Evolutionary conservation across 768 basidiomycete species (phyloP), one percentile per base, ranked within the genome.

Genomic region (Mycena epipterygia): DNA sequence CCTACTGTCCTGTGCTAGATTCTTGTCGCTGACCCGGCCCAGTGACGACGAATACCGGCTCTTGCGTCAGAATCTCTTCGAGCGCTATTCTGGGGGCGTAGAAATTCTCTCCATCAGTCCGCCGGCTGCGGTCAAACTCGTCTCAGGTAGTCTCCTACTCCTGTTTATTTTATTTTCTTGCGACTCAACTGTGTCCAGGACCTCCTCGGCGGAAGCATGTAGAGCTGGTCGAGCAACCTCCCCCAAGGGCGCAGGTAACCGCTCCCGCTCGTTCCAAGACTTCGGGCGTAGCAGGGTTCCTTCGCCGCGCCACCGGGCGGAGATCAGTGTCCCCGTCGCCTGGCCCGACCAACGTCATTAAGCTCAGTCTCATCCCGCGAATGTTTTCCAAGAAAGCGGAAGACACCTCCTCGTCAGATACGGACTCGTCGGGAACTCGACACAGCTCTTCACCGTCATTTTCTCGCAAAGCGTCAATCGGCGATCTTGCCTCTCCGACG

Each of bases 31-130:
- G 37, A 55, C 67, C 33, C 56, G 48, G 64, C 42, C 29, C 79
- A 93, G 92, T 74, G 91, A 93, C 78, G 90, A 93, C 72, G 92
- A 92, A 78, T 93, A 93, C 75, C 88, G 92, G 29, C 80, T 93
- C 13, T 84, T 93, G 49, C 88, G 92, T 14, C 90, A 90, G 77
- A 89, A 88, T 75, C 81, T 90, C 41, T 93, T 93, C 74, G 88
- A 92, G 77, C 87, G 89, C 46, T 86, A 89, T 72, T 82, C 89
- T 25, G 78, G 76, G 60, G 80, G 66, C 51, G 69, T 73, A 32
- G 71, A 71, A 13, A 67, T 77, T 23, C 65, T 82, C 33, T 82
- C 83, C 37, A 69, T 76, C 29, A 77, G 41, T 59, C 23, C 64
- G 1, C n/a, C 67, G 12, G 79, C 81, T 19, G 57, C 78, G 42